Evolutionary conservation across 441 rosid genomes (phyloP), one percentile per base, ranked within the genome.

Genomic region (Bruguiera hainesii): DNA sequence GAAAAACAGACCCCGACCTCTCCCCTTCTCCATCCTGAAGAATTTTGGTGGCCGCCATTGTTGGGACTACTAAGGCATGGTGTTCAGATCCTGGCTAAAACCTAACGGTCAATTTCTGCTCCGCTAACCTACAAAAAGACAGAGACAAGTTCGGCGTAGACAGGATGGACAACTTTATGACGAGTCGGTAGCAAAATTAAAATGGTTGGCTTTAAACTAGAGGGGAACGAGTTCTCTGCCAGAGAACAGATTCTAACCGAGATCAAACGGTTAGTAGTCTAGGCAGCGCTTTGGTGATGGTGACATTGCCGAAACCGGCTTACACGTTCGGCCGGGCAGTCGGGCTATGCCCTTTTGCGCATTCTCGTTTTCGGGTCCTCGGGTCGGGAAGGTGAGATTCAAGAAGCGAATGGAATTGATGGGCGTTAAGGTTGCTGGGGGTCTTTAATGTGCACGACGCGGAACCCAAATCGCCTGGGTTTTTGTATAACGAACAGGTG

Each of bases 281-380:
- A 5, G 89, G 92, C 0, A 83, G 87, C 0, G 88, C 89, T 21
- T 60, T 85, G 56, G 89, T 87, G 4, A 83, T 82, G 6, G 80
- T 39, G 95, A 90, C 70, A 76, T 90, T 50, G 83, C 67, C 18
- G 82, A 87, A 60, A 82, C 91, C 19, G 84, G 91, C 3, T 13
- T 91, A 30, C 81, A 87, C 6, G 66, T 78, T 78, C 71, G 59
- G 70, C 75, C 72, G 23, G 85, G 84, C n/a, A 56, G 71, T 29
- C 69, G 73, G 46, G 78, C 76, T 16, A 78, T 85, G 15, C 80
- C 84, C 65, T 84, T 90, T 4, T 73, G 86, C 1, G 93, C 88
- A 31, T 72, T 83, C 55, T 90, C 92, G 0, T 90, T 83, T 57
- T 84, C 93, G 51, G 90, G 95, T 65, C 92, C 97, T 20, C 92